phyloP scores from a whole-genome alignment of 2,329 filamentous ascomycete genomes.

The Daldinia sp. region DNA sequence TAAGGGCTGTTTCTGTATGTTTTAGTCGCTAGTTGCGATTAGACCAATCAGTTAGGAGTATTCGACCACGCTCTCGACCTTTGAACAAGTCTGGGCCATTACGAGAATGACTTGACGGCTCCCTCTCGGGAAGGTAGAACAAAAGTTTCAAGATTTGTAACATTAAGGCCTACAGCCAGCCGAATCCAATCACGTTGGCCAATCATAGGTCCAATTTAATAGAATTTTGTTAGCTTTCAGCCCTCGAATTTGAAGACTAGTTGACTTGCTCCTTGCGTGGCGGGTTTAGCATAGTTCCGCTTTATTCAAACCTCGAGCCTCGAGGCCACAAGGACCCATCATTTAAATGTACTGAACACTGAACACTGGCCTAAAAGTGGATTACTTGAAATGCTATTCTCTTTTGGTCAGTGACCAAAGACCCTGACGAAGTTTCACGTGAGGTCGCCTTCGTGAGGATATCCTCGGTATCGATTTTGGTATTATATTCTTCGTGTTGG shows the following conservation, averaged over 20 bases:
- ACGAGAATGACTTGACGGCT: constrained; percentile 9
- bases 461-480: constrained; percentile 31
- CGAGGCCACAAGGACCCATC: background rate
- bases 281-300: background rate
- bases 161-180: constrained; percentile 11
- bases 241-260: background rate
- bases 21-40: constrained; percentile 12
- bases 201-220: background rate
- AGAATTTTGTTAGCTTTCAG: background rate
- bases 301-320: constrained; percentile 3
- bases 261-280: background rate
- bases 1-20: constrained; percentile 18
- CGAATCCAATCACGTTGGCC: background rate
- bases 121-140: constrained; percentile 26
- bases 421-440: constrained; percentile 8
- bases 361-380: constrained; percentile 4
- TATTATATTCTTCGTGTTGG: constrained; percentile 21
- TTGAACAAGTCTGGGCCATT: constrained; percentile 7
- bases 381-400: constrained; percentile 3
- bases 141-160: constrained; percentile 12
- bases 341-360: constrained; percentile 9
- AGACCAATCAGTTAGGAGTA: constrained; percentile 30
- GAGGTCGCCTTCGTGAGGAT: constrained; percentile 6
- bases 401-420: constrained; percentile 5
- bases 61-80: constrained; percentile 37